Conservation (phyloP, 2,329 filamentous ascomycete genomes). For the Diplodia sapinea region DNA sequence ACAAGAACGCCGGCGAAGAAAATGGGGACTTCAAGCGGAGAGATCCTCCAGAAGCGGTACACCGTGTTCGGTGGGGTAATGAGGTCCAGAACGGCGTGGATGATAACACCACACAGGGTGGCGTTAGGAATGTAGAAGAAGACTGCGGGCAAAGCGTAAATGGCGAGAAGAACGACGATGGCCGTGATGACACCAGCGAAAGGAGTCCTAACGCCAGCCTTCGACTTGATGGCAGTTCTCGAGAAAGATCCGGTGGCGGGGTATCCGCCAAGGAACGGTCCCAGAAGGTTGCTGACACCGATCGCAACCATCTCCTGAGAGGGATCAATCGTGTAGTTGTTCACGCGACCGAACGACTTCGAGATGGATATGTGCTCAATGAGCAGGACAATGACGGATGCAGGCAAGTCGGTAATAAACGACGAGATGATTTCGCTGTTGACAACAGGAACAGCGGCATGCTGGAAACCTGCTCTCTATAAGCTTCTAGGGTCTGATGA, state of each 20-base stretch:
- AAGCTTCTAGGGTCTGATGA: neutral
- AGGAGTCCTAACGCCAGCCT: conserved; percentile 91
- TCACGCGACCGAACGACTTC: conserved; percentile 93
- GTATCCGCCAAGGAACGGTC: conserved; percentile 88
- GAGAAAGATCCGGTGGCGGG: conserved; percentile 95
- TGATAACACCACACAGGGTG: conserved; percentile 84
- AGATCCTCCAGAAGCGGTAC: conserved; percentile 94
- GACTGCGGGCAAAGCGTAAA: conserved; percentile 84
- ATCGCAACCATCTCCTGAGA: conserved; percentile 97
- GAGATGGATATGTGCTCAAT: conserved; percentile 98
- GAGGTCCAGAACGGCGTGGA: conserved; percentile 91
- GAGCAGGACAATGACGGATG: conserved; percentile 88
- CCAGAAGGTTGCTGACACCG: conserved; percentile 85
- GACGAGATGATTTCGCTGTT: conserved; percentile 68
- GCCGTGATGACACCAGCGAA: conserved; percentile 90
- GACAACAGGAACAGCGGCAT: conserved; percentile 75
- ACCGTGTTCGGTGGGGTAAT: conserved; percentile 90
- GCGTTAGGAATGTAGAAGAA: conserved; percentile 94
- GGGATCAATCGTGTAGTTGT: conserved; percentile 94
- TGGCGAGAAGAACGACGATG: conserved; percentile 81
- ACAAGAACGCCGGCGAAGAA: conserved; percentile 94
- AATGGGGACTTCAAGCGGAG: conserved; percentile 85
- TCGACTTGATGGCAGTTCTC: conserved; percentile 94
- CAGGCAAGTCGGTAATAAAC: conserved; percentile 77
- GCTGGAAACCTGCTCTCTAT: conserved; percentile 69